Evolutionary conservation across 331 rosid species (phyloP).

Genomic region (Telfairia occidentalis): DNA sequence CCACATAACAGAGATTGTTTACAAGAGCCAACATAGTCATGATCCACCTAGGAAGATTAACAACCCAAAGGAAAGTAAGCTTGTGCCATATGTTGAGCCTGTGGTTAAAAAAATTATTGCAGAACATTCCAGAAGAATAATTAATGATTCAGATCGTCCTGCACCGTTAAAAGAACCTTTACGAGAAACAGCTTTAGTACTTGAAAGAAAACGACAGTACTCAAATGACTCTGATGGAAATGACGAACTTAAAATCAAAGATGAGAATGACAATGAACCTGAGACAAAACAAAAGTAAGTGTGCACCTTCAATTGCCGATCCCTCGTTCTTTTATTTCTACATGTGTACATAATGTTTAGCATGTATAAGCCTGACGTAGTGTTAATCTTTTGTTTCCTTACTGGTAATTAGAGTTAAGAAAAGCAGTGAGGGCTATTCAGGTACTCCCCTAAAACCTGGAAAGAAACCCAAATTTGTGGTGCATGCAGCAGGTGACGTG

Average conservation of each 20-base stretch:
- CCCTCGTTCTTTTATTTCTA: neutral
- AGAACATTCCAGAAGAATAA: slow-evolving; percentile 24
- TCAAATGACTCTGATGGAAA: slow-evolving; percentile 30
- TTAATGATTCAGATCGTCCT: slow-evolving; percentile 40
- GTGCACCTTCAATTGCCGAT: slow-evolving; percentile 5
- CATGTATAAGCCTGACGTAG: neutral
- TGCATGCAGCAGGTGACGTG: slow-evolving; percentile 90
- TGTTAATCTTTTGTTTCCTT: slow-evolving; percentile 10
- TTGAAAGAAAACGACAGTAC: slow-evolving; percentile 44
- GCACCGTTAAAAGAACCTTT: slow-evolving; percentile 42
- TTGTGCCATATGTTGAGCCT: slow-evolving; percentile 31
- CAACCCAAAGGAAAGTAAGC: slow-evolving; percentile 39
- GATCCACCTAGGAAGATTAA: slow-evolving; percentile 64
- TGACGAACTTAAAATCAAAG: slow-evolving; percentile 39
- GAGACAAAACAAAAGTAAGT: slow-evolving; percentile 70
- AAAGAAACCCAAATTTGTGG: slow-evolving; percentile 77
- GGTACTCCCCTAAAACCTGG: slow-evolving; percentile 46
- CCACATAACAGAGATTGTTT: slow-evolving; percentile 48
- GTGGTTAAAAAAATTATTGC: slow-evolving; percentile 25
- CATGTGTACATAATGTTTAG: slow-evolving; percentile 9
- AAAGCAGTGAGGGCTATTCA: slow-evolving; percentile 32
- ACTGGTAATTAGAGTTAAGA: slow-evolving; percentile 58
- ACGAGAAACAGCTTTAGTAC: slow-evolving; percentile 28
- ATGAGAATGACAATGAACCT: slow-evolving; percentile 42
- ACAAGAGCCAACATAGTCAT: slow-evolving; percentile 72